Base-by-base conservation (phyloP, 2,329 filamentous ascomycete species). In the Pestalotiopsis sp. region DNA sequence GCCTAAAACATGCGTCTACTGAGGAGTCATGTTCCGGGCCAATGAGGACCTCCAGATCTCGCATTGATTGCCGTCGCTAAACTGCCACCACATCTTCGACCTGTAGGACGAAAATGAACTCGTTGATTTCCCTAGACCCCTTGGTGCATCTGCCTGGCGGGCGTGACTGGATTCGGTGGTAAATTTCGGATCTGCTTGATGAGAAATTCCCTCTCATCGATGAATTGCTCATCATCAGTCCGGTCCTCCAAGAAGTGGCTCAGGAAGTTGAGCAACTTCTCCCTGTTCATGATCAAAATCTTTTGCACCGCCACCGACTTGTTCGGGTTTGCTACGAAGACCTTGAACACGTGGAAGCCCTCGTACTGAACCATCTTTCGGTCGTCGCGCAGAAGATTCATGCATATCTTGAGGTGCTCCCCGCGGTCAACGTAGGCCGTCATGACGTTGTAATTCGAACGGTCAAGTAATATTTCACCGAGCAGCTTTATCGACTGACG, bases 361-460 rank as follows among this genome's bases (percentile, higher is more conserved):
- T 99, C 96, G 79, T 99, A 99, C 81, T 98, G 96, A 71, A 99
- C 96, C 95, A 99, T 99, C 81, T 97, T 96, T 74, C 95, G 90
- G 80, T 98, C 95, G 80, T 98, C 96, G 73, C 94, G 91, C 70
- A 99, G 85, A 69, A 99, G 86, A 80, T 97, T 98, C 96, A 99
- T 99, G 83, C 95, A 96, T 72, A 98, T 92, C 83, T 99, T 99
- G 74, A 99, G 88, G 78, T 99, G 95, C 78, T 98, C 95, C 70
- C 95, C 95, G 63, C 92, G 91, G 79, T 97, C 95, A 69, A 99
- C 96, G 78, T 98, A 99, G 71, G 92, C 90, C 68, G 95, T 98
- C 96, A 99, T 99, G 78, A 98, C 94, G 78, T 91, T 94, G 84
- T 99, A 99, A 82, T 99, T 98, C 72, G 95, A 94, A 58, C 96